phyloP scores from a whole-genome alignment of 805 yeast genomes.

The Candida maris region DNA sequence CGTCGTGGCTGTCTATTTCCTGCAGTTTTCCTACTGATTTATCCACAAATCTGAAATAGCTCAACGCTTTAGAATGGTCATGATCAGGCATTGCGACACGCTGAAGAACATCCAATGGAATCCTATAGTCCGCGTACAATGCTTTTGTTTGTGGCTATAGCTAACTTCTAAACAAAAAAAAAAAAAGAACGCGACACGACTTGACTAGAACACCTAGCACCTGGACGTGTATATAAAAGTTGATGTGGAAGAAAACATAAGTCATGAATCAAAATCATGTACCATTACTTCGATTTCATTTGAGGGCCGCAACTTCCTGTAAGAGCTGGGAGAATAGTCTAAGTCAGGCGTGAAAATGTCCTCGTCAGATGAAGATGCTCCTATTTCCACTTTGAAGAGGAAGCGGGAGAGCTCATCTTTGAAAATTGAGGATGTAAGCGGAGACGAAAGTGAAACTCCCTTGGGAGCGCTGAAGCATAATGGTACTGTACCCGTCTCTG shows the following conservation, averaged over 20 bases:
- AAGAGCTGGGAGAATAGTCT: too few relatives aligned
- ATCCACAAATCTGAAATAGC: slow-evolving; percentile 12
- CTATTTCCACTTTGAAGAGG: slow-evolving; percentile 9
- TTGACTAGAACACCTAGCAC: slow-evolving; percentile 3
- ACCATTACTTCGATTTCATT: too few relatives aligned
- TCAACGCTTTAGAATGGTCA: slow-evolving; percentile 5
- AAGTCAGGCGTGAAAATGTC: slow-evolving; percentile 9
- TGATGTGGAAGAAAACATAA: slow-evolving; percentile 2
- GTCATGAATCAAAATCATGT: background rate
- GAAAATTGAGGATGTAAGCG: slow-evolving; percentile 6
- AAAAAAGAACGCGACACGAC: slow-evolving; percentile 4
- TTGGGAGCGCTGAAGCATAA: slow-evolving; percentile 4
- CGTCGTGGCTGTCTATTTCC: background rate
- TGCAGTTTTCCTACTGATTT: slow-evolving; percentile 5
- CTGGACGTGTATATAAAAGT: slow-evolving; percentile 1
- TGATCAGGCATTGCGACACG: background rate
- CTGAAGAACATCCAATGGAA: too few relatives aligned
- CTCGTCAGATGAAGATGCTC: slow-evolving; percentile 20
- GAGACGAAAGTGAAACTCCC: slow-evolving; percentile 13
- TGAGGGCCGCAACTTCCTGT: too few relatives aligned
- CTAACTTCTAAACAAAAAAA: too few relatives aligned
- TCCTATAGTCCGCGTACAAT: too few relatives aligned
- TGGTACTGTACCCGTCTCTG: background rate
- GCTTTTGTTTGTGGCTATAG: too few relatives aligned
- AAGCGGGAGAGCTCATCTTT: slow-evolving; percentile 3